phyloP scores from a whole-genome alignment of 495 filamentous ascomycete genomes.

The Penicillium silybi region DNA sequence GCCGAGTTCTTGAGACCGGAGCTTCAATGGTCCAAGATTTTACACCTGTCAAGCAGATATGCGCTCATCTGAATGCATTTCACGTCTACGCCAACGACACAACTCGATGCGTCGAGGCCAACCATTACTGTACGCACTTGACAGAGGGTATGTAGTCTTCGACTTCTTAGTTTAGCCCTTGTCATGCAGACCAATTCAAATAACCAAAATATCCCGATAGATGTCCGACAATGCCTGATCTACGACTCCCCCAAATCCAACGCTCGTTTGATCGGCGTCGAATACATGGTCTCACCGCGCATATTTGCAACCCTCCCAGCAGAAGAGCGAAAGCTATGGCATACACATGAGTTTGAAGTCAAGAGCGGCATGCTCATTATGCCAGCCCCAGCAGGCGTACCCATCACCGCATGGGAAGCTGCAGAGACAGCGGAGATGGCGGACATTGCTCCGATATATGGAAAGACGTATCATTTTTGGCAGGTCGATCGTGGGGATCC shows the following conservation, averaged over 20 bases:
- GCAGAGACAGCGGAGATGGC: slow-evolving; percentile 81
- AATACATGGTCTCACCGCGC: slow-evolving; percentile 82
- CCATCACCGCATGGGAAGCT: slow-evolving; percentile 59
- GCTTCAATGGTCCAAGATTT: slow-evolving; percentile 64
- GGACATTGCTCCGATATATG: slow-evolving; percentile 66
- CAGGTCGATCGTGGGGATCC: slow-evolving; percentile 77
- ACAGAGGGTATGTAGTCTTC: slow-evolving; percentile 50
- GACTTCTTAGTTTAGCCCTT: background rate
- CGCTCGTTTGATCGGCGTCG: slow-evolving; percentile 77
- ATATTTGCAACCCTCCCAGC: slow-evolving; percentile 62
- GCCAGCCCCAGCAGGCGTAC: slow-evolving; percentile 60
- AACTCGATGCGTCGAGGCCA: slow-evolving; percentile 64
- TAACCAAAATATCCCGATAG: slow-evolving; percentile 18
- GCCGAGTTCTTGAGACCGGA: slow-evolving; percentile 61
- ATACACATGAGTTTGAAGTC: slow-evolving; percentile 81
- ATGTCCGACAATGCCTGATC: slow-evolving; percentile 78
- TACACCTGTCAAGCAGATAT: slow-evolving; percentile 68
- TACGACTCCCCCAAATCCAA: slow-evolving; percentile 66
- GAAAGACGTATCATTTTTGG: slow-evolving; percentile 92
- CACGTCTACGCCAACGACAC: slow-evolving; percentile 74
- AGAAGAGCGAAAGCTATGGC: slow-evolving; percentile 72
- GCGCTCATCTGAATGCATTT: slow-evolving; percentile 82
- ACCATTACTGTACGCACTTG: slow-evolving; percentile 82
- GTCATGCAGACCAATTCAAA: background rate
- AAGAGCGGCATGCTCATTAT: slow-evolving; percentile 84